Evolutionary conservation across 192 early-diverging fungal genomes (phyloP), one percentile per base, ranked within the genome.

Genomic region (Coemansia sp.): DNA sequence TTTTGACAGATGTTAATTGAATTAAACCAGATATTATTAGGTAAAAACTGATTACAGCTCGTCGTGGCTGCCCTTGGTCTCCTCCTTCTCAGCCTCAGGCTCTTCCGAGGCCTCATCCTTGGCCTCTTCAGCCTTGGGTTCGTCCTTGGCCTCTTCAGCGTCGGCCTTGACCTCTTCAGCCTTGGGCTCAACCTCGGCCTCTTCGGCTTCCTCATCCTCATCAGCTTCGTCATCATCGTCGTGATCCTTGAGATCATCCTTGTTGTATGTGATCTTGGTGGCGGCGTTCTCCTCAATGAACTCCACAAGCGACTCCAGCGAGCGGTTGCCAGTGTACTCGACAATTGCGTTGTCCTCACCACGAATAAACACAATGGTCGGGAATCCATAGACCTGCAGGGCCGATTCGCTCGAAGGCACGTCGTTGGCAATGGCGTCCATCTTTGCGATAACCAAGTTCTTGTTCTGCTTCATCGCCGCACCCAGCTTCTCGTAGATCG

Each of bases 341-440:
- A 95, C 82, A 58, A 91, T 80, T 54, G 89, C 87, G 47, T 95
- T 91, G 71, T 78, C 82, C 20, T 86, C 85, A 43, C 89, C 93
- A 82, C 94, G 93, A 84, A 94, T 87, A 62, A 97, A 82, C 74
- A 91, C 92, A 58, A 98, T 85, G 53, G 95, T 98, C 45, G 95
- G 96, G 91, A 97, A 98, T 20, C 94, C 96, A 67, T 90, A 66
- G 66, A 98, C 65, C 54, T 86, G 71, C 78, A 95, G 89, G n/a
- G 71, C 73, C 8, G 81, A 69, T 58, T 78, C 71, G 66, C 65
- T 62, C 8, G 85, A 64, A 16, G 96, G 95, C 50, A 97, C 66
- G 54, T 98, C 96, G 82, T 98, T 98, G 63, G 88, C 92, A 47
- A 93, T 94, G 62, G 87, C 93, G 73, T 98, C 95, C 86, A 97